Conservation (phyloP, 108 stramenopile genomes). For the Cyclotella choctawhatcheeana region DNA sequence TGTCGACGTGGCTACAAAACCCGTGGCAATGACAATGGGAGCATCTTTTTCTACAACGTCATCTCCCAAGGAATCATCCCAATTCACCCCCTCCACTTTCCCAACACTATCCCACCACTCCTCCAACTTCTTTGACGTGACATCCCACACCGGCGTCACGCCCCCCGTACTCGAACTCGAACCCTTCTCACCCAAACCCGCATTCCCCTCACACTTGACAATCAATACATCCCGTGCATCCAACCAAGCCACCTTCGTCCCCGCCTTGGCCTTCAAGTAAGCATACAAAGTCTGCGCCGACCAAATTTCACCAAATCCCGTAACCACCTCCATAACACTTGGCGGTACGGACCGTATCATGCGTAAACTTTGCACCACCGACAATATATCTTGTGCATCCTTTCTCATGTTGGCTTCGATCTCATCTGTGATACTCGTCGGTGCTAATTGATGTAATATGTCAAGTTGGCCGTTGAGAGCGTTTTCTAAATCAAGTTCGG, state of each 20-base stretch:
- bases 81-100: conserved; percentile 50
- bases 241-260: conserved; percentile 64
- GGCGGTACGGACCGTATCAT: conserved; percentile 77
- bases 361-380: conserved; percentile 65
- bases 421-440: conserved; percentile 47
- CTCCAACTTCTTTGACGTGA: conserved; percentile 38
- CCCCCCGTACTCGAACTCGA: conserved; percentile 64
- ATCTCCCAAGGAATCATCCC: neutral
- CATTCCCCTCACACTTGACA: conserved; percentile 64
- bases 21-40: conserved; percentile 76
- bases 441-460: conserved; percentile 58
- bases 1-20: conserved; percentile 81
- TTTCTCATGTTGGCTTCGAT: conserved; percentile 60
- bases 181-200: conserved; percentile 73
- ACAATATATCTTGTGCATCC: conserved; percentile 69
- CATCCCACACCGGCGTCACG: conserved; percentile 66
- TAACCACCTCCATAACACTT: conserved; percentile 81
- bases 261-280: conserved; percentile 61
- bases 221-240: conserved; percentile 85
- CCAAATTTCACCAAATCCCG: conserved; percentile 94
- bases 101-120: conserved; percentile 67
- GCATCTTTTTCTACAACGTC: conserved; percentile 1
- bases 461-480: conserved; percentile 54
- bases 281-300: conserved; percentile 80
- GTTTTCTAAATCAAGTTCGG: conserved; percentile 39